Evolutionary conservation across 2,329 filamentous ascomycete species (phyloP), one percentile per base, ranked within the genome.

Genomic region (Ploettnerulaceae sp.): DNA sequence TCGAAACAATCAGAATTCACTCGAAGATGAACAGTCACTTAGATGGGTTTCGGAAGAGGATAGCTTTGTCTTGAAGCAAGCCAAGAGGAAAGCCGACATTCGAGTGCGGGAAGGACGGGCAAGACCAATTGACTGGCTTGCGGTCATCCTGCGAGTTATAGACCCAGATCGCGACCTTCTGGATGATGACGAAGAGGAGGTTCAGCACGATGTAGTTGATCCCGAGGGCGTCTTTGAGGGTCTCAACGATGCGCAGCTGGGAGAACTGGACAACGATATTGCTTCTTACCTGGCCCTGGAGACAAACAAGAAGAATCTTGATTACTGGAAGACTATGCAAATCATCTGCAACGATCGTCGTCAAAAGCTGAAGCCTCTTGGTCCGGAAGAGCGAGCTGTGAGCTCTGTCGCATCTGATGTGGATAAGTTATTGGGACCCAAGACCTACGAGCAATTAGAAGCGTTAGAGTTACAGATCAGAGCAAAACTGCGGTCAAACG

Each of bases 31-130:
- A 62, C 84, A 89, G 62, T 85, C 82, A 55, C 75, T 82, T 20
- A 77, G 84, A 62, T 98, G 93, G 75, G 87, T 97, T 15, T 87
- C 91, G 42, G 87, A 95, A 59, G 93, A 98, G 67, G 93, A 98
- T 70, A 83, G 85, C 55, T 98, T 98, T 62, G 93, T 97, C 47
- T 72, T 98, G 61, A 90, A 89, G 67, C 93, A 98, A 69, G 86
- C 91, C 36, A 98, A 97, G 75, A 97, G 94, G 73, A 97, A 96
- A 72, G 91, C 93, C 32, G 87, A 90, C 55, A 94, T 98, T 57
- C 84, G 93, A 31, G 89, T 97, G 35, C 87, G 89, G 58, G 90
- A 94, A 66, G 86, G 86, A 8, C 81, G 94, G 57, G 90, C 91
- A 46, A 90, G 89, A 63, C 86, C 91, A 7, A 91, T 97, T 61